Evolutionary conservation across 768 basidiomycete species (phyloP).

Genomic region (Suillus lakei): DNA sequence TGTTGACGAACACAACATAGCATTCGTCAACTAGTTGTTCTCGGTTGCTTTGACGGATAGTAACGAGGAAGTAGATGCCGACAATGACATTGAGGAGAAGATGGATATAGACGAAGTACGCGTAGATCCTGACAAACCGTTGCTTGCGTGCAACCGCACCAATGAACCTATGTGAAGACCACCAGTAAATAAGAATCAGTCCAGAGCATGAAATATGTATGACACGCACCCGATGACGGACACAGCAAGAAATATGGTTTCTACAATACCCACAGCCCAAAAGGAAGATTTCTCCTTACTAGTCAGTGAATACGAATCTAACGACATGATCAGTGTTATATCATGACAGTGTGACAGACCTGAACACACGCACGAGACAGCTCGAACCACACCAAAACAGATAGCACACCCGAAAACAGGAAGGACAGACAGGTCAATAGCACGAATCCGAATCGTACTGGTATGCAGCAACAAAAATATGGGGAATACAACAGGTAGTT

Average conservation of each 20-base stretch:
- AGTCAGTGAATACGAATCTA: constrained; percentile 40
- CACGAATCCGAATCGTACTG: constrained; percentile 64
- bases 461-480: constrained; percentile 66
- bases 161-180: constrained; percentile 39
- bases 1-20: constrained; percentile 45
- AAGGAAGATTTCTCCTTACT: constrained; percentile 45
- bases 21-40: constrained; percentile 51
- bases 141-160: constrained; percentile 69
- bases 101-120: constrained; percentile 61
- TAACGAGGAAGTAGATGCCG: constrained; percentile 55
- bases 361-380: constrained; percentile 51
- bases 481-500: constrained; percentile 53
- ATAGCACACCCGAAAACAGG: constrained; percentile 56
- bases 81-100: constrained; percentile 58
- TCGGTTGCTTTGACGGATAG: constrained; percentile 50
- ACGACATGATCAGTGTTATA: not conserved
- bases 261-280: constrained; percentile 54
- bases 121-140: constrained; percentile 58
- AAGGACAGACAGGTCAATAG: constrained; percentile 58
- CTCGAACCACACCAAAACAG: constrained; percentile 66
- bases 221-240: constrained; percentile 59
- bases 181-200: not conserved
- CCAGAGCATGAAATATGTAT: constrained; percentile 1
- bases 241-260: constrained; percentile 54
- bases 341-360: constrained; percentile 7